These are phyloP conservation scores for Penicilliopsis zonata DNA, from an alignment of 495 filamentous ascomycete species.

Conservation along the genomic window DNA sequence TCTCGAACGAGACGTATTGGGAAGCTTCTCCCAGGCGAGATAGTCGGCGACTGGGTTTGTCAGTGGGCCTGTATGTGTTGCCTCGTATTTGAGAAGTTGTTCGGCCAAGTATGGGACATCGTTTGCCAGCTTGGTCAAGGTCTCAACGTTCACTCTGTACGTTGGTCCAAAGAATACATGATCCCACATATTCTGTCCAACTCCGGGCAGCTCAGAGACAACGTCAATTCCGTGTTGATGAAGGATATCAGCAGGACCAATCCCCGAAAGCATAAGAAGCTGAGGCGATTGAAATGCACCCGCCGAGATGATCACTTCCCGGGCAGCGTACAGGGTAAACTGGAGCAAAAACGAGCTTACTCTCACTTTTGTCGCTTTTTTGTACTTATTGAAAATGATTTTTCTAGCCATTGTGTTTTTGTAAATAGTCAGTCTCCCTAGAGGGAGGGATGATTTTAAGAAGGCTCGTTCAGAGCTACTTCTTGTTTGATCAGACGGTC, in stretches of 20 bases:
- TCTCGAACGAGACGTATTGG: slow-evolving; percentile 5
- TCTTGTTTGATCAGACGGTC: slow-evolving; percentile 15
- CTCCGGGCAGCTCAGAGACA: slow-evolving; percentile 30
- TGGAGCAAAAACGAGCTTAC: slow-evolving; percentile 3
- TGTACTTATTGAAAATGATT: slow-evolving; percentile 24
- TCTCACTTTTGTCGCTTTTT: slow-evolving; percentile 9
- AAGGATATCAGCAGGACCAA: slow-evolving; percentile 24
- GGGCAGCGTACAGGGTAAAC: slow-evolving; percentile 26
- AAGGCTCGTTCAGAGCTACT: slow-evolving; percentile 29
- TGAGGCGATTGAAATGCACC: slow-evolving; percentile 40
- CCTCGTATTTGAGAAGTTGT: slow-evolving; percentile 5
- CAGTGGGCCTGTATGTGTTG: slow-evolving; percentile 18
- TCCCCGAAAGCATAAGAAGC: slow-evolving; percentile 37
- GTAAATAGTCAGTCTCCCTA: slow-evolving; percentile 16
- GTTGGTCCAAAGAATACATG: slow-evolving; percentile 24
- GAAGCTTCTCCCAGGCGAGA: slow-evolving; percentile 37
- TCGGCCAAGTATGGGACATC: slow-evolving; percentile 4
- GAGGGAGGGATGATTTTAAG: slow-evolving; percentile 3
- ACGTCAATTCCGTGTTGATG: slow-evolving; percentile 22
- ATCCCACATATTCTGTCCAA: slow-evolving; percentile 41
- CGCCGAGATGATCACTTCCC: slow-evolving; percentile 44
- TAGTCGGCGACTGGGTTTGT: slow-evolving; percentile 33
- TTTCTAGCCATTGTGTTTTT: slow-evolving; percentile 22
- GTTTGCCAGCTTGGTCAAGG: slow-evolving; percentile 14
- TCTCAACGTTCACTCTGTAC: slow-evolving; percentile 26